phyloP scores from a whole-genome alignment of 306 rosid species.

The Acacia confusa region DNA sequence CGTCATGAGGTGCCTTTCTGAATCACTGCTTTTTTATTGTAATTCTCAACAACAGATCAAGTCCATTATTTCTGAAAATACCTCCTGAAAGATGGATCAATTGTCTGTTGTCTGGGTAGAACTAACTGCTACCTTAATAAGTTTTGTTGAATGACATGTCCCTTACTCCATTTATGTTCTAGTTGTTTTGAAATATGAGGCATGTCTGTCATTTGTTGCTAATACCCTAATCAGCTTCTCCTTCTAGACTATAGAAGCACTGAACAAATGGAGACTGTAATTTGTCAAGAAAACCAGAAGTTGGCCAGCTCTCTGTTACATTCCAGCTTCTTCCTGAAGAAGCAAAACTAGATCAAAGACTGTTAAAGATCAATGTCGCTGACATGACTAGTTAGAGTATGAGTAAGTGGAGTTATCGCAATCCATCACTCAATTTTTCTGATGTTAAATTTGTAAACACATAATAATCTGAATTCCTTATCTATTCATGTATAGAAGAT shows the following conservation, averaged over 20 bases:
- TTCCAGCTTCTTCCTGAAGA: slow-evolving; percentile 1
- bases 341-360: neutral
- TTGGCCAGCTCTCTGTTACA: neutral
- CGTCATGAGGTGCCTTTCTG: neutral
- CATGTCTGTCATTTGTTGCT: neutral
- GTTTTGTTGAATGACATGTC: neutral
- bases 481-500: too few relatives aligned
- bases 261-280: neutral
- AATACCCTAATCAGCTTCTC: neutral
- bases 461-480: too few relatives aligned
- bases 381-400: neutral
- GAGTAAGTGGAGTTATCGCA: neutral
- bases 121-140: neutral
- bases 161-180: neutral
- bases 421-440: neutral
- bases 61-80: neutral
- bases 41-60: neutral
- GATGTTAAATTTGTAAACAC: too few relatives aligned
- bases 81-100: neutral
- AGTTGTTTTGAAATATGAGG: slow-evolving; percentile 14
- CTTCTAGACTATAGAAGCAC: neutral
- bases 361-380: neutral
- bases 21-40: slow-evolving; percentile 1
- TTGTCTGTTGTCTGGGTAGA: neutral
- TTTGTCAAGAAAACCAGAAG: neutral